Conservation (phyloP, 2,329 filamentous ascomycete genomes). For the Ophiostoma sp. region DNA sequence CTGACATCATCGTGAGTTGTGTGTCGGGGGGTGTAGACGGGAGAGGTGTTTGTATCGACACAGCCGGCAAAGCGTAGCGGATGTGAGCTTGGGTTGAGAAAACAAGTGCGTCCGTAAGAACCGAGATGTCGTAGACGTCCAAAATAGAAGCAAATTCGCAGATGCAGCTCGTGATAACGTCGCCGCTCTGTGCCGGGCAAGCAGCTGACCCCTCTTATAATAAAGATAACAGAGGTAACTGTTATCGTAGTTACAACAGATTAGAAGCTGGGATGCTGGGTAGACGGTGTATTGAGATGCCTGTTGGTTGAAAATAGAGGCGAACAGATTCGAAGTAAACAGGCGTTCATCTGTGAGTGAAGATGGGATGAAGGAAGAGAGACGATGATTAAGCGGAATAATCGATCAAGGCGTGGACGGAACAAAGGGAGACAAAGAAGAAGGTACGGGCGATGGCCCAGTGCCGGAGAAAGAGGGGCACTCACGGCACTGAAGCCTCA, state of each 20-base stretch:
- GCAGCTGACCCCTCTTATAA: background rate
- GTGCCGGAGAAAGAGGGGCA: conserved; percentile 11
- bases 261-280: background rate
- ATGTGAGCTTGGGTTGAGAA: background rate
- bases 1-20: conserved; percentile 27
- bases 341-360: background rate
- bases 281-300: background rate
- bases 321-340: background rate
- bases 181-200: background rate
- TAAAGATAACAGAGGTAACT: background rate
- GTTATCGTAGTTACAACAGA: background rate
- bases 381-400: background rate
- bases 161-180: background rate
- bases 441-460: background rate
- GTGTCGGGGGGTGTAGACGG: background rate
- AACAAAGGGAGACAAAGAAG: conserved; percentile 11
- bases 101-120: background rate
- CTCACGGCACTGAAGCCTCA: background rate
- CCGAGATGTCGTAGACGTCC: background rate
- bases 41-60: background rate
- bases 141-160: background rate
- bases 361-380: background rate
- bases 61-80: background rate
- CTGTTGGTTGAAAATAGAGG: background rate
- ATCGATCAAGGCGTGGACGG: background rate